Evolutionary conservation across 805 yeast species (phyloP), one percentile per base, ranked within the genome.

Genomic region (Starmerella cellae): DNA sequence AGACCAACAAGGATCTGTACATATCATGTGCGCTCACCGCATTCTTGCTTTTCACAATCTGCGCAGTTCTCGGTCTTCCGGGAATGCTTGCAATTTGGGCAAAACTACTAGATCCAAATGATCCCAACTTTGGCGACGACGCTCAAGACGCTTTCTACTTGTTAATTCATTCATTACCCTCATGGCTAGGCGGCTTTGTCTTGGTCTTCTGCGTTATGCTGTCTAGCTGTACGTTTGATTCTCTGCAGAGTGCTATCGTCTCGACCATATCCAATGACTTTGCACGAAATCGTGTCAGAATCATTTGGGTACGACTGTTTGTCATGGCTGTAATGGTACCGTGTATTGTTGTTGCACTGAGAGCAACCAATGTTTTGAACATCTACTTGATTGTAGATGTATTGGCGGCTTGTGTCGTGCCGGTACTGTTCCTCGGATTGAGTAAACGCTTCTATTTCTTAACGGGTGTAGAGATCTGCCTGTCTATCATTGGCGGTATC

Each of bases 1-100:
- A 74, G 49, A 65, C 83, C 8, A 75, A 85, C 61, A 73, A 67
- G 50, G 95, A 85, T 56, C 68, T 87, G 53, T 60, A 71, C 60
- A 71, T 82, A 50, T 93, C 91, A 21, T 74, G 85, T 41, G 67
- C 77, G 3, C 64, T 87, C 46, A 94, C 95, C 0, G 71, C 87
- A 0, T 59, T 81, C 44, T 70, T 80, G 19, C 65, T 77, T 35
- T 73, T 79, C 43, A 65, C 69, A 13, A 68, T 84, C 44, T 74
- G 79, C 47, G 73, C 81, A 0, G 67, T 84, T 37, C 75, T 79
- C 35, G 97, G 96, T 18, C 66, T 76, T 39, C 73, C 94, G 2
- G 96, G 96, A 10, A 69, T 87, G 48, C 59, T 85, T 38, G 95
- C 94, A 3, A 95, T 83, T 17, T 87, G 96, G 96, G 74, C 87